Conservation (phyloP, 2,329 filamentous ascomycete species). For the Fusarium chuoi region DNA sequence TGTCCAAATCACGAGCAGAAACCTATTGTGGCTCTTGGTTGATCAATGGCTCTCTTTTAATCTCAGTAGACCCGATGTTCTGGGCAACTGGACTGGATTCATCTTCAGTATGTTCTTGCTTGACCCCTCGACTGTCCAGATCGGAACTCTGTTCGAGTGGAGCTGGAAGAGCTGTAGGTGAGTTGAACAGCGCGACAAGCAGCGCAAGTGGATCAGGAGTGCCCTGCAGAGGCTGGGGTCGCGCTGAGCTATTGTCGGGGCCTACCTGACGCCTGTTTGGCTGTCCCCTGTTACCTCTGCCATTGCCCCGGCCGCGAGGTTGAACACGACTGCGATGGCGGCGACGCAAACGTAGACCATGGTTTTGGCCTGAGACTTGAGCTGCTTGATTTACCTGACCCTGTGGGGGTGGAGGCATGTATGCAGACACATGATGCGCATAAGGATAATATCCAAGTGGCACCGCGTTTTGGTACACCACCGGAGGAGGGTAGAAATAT, state of each 20-base stretch:
- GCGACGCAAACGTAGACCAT: not conserved
- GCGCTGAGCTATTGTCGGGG: not conserved
- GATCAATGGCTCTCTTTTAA: not conserved
- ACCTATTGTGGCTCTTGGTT: not conserved
- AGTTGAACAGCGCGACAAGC: no score
- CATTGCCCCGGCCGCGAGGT: not conserved
- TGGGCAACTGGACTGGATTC: not conserved
- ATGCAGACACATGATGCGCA: not conserved
- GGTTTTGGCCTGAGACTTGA: not conserved
- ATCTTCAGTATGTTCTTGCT: not conserved
- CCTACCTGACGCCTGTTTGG: not conserved
- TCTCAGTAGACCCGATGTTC: not conserved
- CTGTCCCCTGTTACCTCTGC: not conserved
- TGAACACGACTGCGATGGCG: not conserved
- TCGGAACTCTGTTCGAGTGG: not conserved
- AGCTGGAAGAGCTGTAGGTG: not conserved
- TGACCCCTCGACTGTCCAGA: not conserved
- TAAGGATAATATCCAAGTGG: not conserved
- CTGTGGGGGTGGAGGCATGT: not conserved
- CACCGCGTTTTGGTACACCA: not conserved
- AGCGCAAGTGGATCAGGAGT: no score
- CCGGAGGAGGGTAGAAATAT: not conserved
- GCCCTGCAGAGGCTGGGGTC: no score
- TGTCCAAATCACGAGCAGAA: not conserved
- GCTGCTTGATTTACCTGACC: not conserved